Evolutionary conservation across 2,329 filamentous ascomycete genomes (phyloP).

Genomic region (Fonsecaea pugnacius): DNA sequence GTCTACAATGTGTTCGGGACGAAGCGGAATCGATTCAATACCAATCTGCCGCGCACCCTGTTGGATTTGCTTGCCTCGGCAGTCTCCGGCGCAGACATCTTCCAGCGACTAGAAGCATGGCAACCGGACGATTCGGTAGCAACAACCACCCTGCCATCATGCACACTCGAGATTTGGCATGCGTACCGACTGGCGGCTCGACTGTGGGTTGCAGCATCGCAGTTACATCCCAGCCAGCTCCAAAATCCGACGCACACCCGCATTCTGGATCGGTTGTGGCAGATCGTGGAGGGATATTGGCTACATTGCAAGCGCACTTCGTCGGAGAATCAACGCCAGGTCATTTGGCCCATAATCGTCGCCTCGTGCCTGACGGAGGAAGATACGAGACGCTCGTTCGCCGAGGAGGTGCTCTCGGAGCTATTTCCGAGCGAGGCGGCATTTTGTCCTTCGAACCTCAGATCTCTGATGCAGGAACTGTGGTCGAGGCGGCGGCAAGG

Average conservation of each 20-base stretch:
- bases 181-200: background rate
- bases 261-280: background rate
- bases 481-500: background rate
- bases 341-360: background rate
- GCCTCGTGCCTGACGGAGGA: background rate
- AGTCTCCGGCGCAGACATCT: background rate
- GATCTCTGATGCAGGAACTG: background rate
- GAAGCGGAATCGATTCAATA: no score
- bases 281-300: background rate
- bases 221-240: background rate
- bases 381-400: background rate
- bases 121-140: background rate
- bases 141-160: background rate
- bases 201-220: background rate
- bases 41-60: background rate
- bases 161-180: background rate
- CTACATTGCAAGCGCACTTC: background rate
- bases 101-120: background rate
- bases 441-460: background rate
- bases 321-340: background rate
- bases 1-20: no score
- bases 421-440: background rate
- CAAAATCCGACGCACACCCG: background rate
- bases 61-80: background rate
- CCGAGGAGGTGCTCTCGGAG: background rate